A percentile compares a stretch with the other conserved stretches of the same genome.
Evolutionary conservation across 768 basidiomycete genomes (phyloP).

Genomic region (Rubroboletus pulcherrimus): DNA sequence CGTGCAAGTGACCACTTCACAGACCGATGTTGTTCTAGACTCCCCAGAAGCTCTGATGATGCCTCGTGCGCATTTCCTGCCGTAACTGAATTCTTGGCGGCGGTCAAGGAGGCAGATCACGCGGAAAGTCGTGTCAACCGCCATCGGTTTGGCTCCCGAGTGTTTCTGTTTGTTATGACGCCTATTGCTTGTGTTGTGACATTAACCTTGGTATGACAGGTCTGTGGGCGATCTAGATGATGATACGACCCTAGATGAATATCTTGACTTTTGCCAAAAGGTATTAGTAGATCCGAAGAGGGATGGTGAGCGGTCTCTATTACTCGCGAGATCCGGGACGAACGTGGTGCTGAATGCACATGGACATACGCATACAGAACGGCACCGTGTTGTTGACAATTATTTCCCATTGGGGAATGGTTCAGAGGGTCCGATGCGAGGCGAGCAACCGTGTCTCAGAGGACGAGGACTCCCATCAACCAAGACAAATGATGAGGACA

Average conservation of each 20-base stretch:
- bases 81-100: slow-evolving; percentile 44
- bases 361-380: slow-evolving; percentile 17
- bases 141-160: slow-evolving; percentile 41
- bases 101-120: slow-evolving; percentile 38
- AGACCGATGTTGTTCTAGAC: slow-evolving; percentile 32
- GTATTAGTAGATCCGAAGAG: slow-evolving; percentile 40
- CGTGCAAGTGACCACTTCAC: slow-evolving; percentile 1
- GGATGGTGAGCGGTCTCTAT: slow-evolving; percentile 21
- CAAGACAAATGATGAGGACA: slow-evolving; percentile 1
- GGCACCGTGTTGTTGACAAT: slow-evolving; percentile 32
- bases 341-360: slow-evolving; percentile 13
- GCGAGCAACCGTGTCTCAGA: neutral
- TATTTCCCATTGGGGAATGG: slow-evolving; percentile 39
- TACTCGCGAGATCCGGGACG: slow-evolving; percentile 1
- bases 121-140: slow-evolving; percentile 29
- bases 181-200: slow-evolving; percentile 2
- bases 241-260: slow-evolving; percentile 54
- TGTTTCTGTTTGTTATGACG: slow-evolving; percentile 41
- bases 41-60: slow-evolving; percentile 46
- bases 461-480: slow-evolving; percentile 12
- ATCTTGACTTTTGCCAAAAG: slow-evolving; percentile 60
- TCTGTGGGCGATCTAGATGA: slow-evolving; percentile 50
- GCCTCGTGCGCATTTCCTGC: slow-evolving; percentile 58
- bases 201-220: slow-evolving; percentile 34
- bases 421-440: neutral